These are phyloP conservation scores for Geotrichum reessii DNA, from an alignment of 1,139 yeast species.

Conservation along the genomic window DNA sequence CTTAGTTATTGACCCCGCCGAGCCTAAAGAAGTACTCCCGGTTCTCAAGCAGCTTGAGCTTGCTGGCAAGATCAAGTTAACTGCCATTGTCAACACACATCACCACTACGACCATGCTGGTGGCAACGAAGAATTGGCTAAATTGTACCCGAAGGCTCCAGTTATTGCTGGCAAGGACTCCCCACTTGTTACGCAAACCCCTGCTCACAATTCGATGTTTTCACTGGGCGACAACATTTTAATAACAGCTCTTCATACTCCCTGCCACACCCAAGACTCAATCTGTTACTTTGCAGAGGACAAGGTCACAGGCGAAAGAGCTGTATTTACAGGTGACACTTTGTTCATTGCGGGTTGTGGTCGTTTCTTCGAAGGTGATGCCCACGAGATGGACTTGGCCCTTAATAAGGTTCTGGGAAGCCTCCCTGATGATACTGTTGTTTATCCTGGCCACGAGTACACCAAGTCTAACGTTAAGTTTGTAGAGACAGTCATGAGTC, in stretches of 20 bases:
- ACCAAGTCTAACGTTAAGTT: constrained; percentile 77
- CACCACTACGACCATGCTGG: constrained; percentile 95
- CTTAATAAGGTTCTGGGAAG: constrained; percentile 52
- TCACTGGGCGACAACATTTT: constrained; percentile 52
- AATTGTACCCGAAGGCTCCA: constrained; percentile 50
- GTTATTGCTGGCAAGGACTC: constrained; percentile 85
- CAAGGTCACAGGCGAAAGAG: constrained; percentile 52
- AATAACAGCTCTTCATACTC: constrained; percentile 87
- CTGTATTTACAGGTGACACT: constrained; percentile 94
- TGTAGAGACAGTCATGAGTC: constrained; percentile 56
- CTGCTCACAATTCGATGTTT: constrained; percentile 48
- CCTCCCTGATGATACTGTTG: constrained; percentile 64
- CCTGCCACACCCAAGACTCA: constrained; percentile 96
- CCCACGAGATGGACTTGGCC: constrained; percentile 70
- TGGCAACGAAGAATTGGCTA: constrained; percentile 56
- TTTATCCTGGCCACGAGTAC: constrained; percentile 93
- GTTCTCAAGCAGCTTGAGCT: constrained; percentile 38
- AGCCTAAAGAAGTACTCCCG: constrained; percentile 53
- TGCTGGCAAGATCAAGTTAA: constrained; percentile 42
- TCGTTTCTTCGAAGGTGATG: constrained; percentile 87
- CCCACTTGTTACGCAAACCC: constrained; percentile 62
- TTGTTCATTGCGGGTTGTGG: constrained; percentile 94
- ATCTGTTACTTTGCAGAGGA: constrained; percentile 80
- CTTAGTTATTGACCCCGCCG: constrained; percentile 91
- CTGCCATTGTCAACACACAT: constrained; percentile 87